These are phyloP conservation scores for Eucalyptus tenuipes DNA, from an alignment of 345 rosid species.

Conservation along the genomic window DNA sequence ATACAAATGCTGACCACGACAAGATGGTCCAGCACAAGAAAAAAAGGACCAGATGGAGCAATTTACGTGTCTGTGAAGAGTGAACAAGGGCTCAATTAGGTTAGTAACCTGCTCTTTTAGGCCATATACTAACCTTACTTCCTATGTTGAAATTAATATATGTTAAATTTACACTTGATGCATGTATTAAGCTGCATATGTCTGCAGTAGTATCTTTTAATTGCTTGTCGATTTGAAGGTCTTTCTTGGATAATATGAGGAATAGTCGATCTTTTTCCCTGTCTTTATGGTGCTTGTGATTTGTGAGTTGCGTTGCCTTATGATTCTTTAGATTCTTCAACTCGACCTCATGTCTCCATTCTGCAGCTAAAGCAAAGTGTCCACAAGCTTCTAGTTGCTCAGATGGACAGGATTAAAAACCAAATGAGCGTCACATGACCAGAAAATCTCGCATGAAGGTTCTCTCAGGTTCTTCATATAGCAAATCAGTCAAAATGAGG, in stretches of 20 bases:
- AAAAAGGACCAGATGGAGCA: conserved; percentile 60
- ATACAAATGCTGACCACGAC: conserved; percentile 16
- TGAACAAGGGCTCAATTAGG: conserved; percentile 63
- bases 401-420: conserved; percentile 45
- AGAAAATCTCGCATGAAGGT: not conserved
- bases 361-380: conserved; percentile 56
- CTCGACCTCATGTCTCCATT: not conserved
- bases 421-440: not conserved
- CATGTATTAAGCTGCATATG: not conserved
- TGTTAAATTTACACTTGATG: not conserved
- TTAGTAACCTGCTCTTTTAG: not conserved
- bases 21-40: conserved; percentile 47
- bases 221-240: not conserved
- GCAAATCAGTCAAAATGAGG: not conserved
- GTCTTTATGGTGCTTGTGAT: not conserved
- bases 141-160: not conserved
- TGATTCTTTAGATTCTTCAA: not conserved
- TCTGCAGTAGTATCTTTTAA: not conserved
- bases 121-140: not conserved
- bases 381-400: conserved; percentile 32
- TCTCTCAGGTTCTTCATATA: not conserved
- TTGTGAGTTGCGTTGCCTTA: not conserved
- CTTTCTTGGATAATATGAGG: not conserved
- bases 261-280: not conserved
- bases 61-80: conserved; percentile 52